phyloP scores from a whole-genome alignment of 441 rosid species.

The Syzygium malaccense region DNA sequence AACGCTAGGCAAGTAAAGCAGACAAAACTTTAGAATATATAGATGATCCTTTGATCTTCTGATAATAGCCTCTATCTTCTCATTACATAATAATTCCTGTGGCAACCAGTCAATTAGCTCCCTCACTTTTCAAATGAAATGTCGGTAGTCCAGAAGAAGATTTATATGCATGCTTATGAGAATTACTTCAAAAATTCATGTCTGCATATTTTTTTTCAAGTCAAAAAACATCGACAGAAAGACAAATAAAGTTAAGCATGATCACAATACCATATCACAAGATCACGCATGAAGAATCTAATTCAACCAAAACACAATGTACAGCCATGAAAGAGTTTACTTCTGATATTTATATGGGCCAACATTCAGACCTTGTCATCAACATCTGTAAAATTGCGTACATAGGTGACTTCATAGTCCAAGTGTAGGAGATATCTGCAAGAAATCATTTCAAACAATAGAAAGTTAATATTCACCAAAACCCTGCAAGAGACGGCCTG shows the following conservation, averaged over 20 bases:
- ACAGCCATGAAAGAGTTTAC: background rate
- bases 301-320: background rate
- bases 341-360: background rate
- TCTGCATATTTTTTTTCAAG: background rate
- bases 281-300: background rate
- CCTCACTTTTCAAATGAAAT: background rate
- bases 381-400: conserved; percentile 61
- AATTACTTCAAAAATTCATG: background rate
- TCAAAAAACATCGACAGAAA: background rate
- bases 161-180: background rate
- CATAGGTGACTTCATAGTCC: conserved; percentile 60
- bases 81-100: background rate
- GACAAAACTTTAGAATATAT: background rate
- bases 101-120: background rate
- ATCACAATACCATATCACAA: background rate
- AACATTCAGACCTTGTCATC: conserved; percentile 59
- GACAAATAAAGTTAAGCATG: background rate
- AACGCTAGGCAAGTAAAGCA: background rate
- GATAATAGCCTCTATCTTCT: background rate
- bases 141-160: background rate
- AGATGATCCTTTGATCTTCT: background rate
- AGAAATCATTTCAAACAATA: conserved; percentile 3
- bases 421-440: conserved; percentile 59
- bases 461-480: background rate
- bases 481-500: background rate